Base-by-base conservation (phyloP, 768 basidiomycete species). In the Tephrocybe sp. region DNA sequence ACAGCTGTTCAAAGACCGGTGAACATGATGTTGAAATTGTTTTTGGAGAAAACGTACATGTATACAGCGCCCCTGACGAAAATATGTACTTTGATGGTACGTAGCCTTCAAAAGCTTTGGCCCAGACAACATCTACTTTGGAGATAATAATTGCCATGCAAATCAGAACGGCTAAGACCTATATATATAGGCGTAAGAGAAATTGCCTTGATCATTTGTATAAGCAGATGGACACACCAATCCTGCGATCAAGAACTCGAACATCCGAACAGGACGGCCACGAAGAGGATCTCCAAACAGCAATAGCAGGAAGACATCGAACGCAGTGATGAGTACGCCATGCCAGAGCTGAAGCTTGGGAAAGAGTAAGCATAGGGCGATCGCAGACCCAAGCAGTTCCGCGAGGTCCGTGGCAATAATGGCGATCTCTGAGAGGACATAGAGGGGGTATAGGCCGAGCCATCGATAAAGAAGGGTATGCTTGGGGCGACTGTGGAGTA, bases 361-460 rank as follows among this genome's bases (percentile, higher is more conserved):
- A 61, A 89, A 86, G 31, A 90, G 72, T 68, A 93, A 73, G 61
- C 82, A 81, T 38, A 93, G 70, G 0, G 86, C 90, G 44, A 92
- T 91, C 12, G 90, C 91, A 36, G 83, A 86, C 4, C 91, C 84
- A 18, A 94, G 69, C 13, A 94, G 71, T 64, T 94, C 91, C 8
- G 89, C 87, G 29, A 93, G 71, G 62, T 91, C 89, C 4, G 88
- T 91, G 10, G 82, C 78, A 19, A 89, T 77, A 58, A 91, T 84
- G 45, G 85, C 86, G 5, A 87, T 63, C 61, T 91, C 88, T 0
- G 86, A 66, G 16, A 86, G 62, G 25, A 67, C 50, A 53, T 87
- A 88, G 18, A 88, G 73, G 1, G 86, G 84, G 59, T 86, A 88
- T 11, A 85, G 70, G 3, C 75, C 71, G 4, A 75, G 66, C 76